phyloP scores from a whole-genome alignment of 306 rosid species.

The Glycyrrhiza uralensis region DNA sequence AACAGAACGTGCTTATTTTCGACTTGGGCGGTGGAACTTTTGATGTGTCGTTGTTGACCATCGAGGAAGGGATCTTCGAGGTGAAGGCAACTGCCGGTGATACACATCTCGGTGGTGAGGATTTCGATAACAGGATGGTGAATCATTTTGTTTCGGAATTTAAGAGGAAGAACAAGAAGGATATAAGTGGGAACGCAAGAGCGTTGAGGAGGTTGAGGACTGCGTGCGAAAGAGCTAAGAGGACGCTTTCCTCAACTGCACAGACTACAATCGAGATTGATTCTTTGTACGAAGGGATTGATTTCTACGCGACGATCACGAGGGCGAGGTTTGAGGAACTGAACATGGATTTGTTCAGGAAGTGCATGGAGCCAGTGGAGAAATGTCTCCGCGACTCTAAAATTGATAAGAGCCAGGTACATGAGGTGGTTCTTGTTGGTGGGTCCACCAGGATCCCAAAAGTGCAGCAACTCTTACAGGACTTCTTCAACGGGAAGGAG shows the following conservation, averaged over 20 bases:
- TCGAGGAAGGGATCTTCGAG: constrained; percentile 81
- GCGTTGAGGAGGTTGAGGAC: constrained; percentile 79
- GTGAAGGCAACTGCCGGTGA: constrained; percentile 87
- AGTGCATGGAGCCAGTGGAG: constrained; percentile 85
- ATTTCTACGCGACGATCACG: constrained; percentile 67
- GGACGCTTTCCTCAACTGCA: constrained; percentile 60
- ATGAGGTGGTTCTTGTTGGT: constrained; percentile 80
- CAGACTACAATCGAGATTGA: constrained; percentile 77
- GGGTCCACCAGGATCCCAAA: constrained; percentile 81
- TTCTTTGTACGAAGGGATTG: constrained; percentile 75
- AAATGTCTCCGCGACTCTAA: constrained; percentile 74
- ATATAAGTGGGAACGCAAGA: constrained; percentile 62
- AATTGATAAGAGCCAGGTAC: constrained; percentile 54
- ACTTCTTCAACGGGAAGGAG: constrained; percentile 79
- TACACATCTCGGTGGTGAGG: constrained; percentile 85
- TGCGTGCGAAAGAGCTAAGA: constrained; percentile 73
- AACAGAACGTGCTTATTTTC: constrained; percentile 72
- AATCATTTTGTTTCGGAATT: constrained; percentile 74
- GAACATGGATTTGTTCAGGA: constrained; percentile 76
- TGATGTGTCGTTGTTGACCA: constrained; percentile 65
- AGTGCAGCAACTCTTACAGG: constrained; percentile 70
- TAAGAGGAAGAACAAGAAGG: constrained; percentile 67
- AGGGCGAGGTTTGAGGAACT: constrained; percentile 83
- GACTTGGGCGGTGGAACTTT: constrained; percentile 81
- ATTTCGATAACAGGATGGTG: constrained; percentile 77